Base-by-base conservation (phyloP, 1,284 basidiomycete species). In the Exobasidium cylindrosporum region DNA sequence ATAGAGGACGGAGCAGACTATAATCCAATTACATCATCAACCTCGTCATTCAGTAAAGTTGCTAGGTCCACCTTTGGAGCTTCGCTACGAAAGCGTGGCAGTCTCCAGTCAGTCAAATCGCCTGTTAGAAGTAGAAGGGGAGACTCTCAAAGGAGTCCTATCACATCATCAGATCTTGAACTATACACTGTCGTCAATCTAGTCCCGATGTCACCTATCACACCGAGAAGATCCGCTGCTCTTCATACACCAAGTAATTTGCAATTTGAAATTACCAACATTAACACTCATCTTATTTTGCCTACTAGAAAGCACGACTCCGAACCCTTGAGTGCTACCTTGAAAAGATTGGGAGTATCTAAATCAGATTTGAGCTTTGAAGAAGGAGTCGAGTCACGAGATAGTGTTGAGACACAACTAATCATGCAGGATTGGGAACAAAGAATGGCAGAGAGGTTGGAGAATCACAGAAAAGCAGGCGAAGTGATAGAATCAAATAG, bases 311-410 rank as follows among this genome's bases (percentile, higher is more conserved):
- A 30, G 53, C 21, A n/a, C 53, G 30, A 50, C 29, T 50, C 47
- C 13, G 53, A 55, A 17, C 53, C 53, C 13, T 26, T 55, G 24
- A 55, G 53, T 44, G 53, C 53, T 6, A 55, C 53, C 21, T 26
- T 55, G 28, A 35, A 17, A 35, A 35, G 53, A 23, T 14, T 55
- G 13, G 53, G 53, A 40, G 53, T 29, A n/a, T 23, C 53, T 14
- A 26, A 29, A 50, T 13, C n/a, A 24, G 26, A 24, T 24, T 24
- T 50, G 21, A 29, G n/a, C 53, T 31, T n/a, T 28, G 31, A 21
- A 6, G 53, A 55, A 4, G 32, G 32, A n/a, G 17, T 5, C 11
- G 53, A 35, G n/a, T 23, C n/a, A 17, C 14, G 29, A 35, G 31
- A 32, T 6, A 29, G 32, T 17, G 53, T 40, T 10, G 21, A 21